These are phyloP conservation scores for Capronia epimyces DNA, from an alignment of 2,329 filamentous ascomycete species.

Conservation along the genomic window DNA sequence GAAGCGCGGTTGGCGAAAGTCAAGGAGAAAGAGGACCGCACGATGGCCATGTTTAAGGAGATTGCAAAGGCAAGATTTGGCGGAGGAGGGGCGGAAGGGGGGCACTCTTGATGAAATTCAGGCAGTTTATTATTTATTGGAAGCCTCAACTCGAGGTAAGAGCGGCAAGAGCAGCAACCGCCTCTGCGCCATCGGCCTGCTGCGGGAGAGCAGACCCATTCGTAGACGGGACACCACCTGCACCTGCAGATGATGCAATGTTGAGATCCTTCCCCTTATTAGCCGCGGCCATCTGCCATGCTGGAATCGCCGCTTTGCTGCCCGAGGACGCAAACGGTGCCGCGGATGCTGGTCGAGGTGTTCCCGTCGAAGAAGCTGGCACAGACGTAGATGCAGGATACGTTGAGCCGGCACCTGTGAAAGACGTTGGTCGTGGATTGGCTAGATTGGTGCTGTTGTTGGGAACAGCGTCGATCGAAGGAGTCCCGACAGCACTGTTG, in stretches of 20 bases:
- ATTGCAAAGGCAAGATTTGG: constrained; percentile 77
- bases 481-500: constrained; percentile 16
- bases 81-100: constrained; percentile 33
- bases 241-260: constrained; percentile 5
- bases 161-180: constrained; percentile 27
- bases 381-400: constrained; percentile 4
- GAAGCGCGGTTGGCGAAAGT: constrained; percentile 68
- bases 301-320: constrained; percentile 64
- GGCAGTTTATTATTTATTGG: not conserved
- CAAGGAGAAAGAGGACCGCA: constrained; percentile 72
- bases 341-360: constrained; percentile 13
- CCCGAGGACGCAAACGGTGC: constrained; percentile 12
- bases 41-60: constrained; percentile 72
- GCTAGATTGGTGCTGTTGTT: constrained; percentile 1
- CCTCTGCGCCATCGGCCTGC: constrained; percentile 27
- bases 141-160: constrained; percentile 22
- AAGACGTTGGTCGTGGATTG: constrained; percentile 13
- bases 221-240: constrained; percentile 5
- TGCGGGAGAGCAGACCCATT: constrained; percentile 10
- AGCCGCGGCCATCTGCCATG: constrained; percentile 71
- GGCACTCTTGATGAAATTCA: not conserved
- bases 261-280: constrained; percentile 35
- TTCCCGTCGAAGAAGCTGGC: constrained; percentile 10
- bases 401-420: constrained; percentile 14
- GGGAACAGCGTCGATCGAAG: constrained; percentile 12